Evolutionary conservation across 176 grass and related monocot species (phyloP).

Genomic region (Hordeum marinum): DNA sequence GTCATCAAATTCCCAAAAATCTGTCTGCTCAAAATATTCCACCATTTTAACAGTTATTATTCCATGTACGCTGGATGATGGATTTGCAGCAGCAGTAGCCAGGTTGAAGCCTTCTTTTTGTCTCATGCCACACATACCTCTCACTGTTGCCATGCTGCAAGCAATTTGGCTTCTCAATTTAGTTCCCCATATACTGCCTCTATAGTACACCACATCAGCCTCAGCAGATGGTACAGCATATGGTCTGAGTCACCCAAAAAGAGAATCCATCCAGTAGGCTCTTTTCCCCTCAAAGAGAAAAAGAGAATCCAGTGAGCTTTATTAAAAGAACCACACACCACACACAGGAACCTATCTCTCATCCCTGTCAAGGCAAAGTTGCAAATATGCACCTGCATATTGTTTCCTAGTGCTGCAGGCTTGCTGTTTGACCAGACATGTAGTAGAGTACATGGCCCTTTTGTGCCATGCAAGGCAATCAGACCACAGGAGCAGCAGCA

Average conservation of each 20-base stretch:
- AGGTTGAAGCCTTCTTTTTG: constrained; percentile 22
- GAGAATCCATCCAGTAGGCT: constrained; percentile 29
- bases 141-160: constrained; percentile 19
- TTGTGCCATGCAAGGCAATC: constrained; percentile 58
- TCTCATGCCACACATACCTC: constrained; percentile 5
- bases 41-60: constrained; percentile 13
- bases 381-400: constrained; percentile 48
- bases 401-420: constrained; percentile 35
- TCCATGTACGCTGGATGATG: background rate
- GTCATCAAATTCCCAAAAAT: constrained; percentile 24
- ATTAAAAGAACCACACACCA: constrained; percentile 50
- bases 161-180: constrained; percentile 5
- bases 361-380: constrained; percentile 47
- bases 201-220: constrained; percentile 38
- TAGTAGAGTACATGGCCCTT: constrained; percentile 13
- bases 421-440: constrained; percentile 49
- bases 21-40: constrained; percentile 22
- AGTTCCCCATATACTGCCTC: constrained; percentile 17
- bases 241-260: constrained; percentile 37
- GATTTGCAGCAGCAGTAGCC: background rate
- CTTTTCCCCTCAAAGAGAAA: background rate
- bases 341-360: constrained; percentile 21
- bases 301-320: constrained; percentile 52
- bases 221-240: constrained; percentile 26
- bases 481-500: constrained; percentile 32